Evolutionary conservation across 2,329 filamentous ascomycete genomes (phyloP).

Genomic region (Podosphaera fusca): DNA sequence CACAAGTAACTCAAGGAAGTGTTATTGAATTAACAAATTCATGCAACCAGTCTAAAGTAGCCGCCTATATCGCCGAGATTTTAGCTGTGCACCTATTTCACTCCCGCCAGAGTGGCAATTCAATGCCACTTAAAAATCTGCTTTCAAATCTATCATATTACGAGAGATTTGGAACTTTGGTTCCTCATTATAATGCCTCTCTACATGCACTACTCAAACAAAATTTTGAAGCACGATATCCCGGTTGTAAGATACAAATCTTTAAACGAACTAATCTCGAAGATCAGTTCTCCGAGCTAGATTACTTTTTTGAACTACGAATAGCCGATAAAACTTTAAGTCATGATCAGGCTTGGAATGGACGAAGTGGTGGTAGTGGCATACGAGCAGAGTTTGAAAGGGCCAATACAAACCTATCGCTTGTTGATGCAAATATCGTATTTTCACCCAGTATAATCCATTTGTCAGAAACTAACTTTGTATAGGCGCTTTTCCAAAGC

Average conservation of each 20-base stretch:
- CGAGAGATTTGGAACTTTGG: slow-evolving; percentile 50
- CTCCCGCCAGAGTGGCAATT: slow-evolving; percentile 51
- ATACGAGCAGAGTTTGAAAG: slow-evolving; percentile 64
- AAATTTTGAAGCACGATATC: slow-evolving; percentile 63
- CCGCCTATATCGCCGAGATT: slow-evolving; percentile 66
- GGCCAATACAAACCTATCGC: slow-evolving; percentile 74
- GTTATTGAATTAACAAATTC: slow-evolving; percentile 22
- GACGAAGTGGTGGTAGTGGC: slow-evolving; percentile 40
- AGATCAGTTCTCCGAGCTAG: slow-evolving; percentile 40
- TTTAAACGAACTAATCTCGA: slow-evolving; percentile 57
- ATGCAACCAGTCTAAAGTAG: slow-evolving; percentile 44
- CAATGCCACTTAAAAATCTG: slow-evolving; percentile 43
- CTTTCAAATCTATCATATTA: slow-evolving; percentile 60
- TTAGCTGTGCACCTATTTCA: slow-evolving; percentile 81
- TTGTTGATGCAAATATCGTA: slow-evolving; percentile 80
- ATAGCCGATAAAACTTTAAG: slow-evolving; percentile 53
- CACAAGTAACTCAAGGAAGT: slow-evolving; percentile 24
- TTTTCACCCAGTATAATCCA: slow-evolving; percentile 4
- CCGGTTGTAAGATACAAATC: slow-evolving; percentile 46
- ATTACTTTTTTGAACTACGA: slow-evolving; percentile 67
- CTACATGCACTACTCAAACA: slow-evolving; percentile 65
- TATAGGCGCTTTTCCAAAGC: slow-evolving; percentile 54
- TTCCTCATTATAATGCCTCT: slow-evolving; percentile 70
- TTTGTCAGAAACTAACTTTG: slow-evolving; percentile 10
- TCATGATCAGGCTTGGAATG: slow-evolving; percentile 59